phyloP scores from a whole-genome alignment of 78 protist genomes.

The Thecamonas trahens region DNA sequence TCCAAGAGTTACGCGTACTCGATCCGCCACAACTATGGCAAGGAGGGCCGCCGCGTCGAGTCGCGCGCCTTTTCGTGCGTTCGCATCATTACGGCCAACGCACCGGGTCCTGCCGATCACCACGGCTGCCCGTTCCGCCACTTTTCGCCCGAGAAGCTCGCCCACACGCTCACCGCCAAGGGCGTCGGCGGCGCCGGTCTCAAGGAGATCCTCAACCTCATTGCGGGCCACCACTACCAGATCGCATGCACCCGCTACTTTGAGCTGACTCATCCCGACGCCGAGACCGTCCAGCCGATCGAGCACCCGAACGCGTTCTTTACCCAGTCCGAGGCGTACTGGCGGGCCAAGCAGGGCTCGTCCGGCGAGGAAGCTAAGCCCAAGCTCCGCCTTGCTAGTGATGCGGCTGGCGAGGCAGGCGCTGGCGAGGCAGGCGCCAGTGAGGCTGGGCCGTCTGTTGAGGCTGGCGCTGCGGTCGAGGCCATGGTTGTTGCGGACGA shows the following conservation, averaged over 20 bases:
- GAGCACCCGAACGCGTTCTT: constrained; percentile 13
- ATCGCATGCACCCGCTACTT: constrained; percentile 41
- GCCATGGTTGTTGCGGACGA: too few species aligned
- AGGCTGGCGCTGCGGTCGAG: too few species aligned
- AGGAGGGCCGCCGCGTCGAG: constrained; percentile 67
- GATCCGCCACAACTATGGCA: constrained; percentile 80
- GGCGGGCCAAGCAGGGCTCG: neutral
- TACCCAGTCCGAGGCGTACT: neutral
- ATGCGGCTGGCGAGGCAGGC: too few species aligned
- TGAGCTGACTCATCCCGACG: constrained; percentile 17
- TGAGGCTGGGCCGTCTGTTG: too few species aligned
- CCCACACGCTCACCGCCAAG: neutral
- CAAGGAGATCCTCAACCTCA: constrained; percentile 23
- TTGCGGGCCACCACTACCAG: constrained; percentile 33
- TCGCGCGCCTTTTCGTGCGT: constrained; percentile 55
- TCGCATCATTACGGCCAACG: constrained; percentile 32
- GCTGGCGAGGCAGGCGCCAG: too few species aligned
- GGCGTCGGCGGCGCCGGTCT: neutral
- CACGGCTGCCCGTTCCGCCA: constrained; percentile 67
- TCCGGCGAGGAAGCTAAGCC: too few species aligned
- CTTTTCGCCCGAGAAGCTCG: constrained; percentile 19
- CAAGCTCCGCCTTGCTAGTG: too few species aligned
- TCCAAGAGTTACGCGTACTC: constrained; percentile 64
- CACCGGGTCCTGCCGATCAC: constrained; percentile 25
- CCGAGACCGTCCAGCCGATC: neutral